These are phyloP conservation scores for Nakazawaea ernobii DNA, from an alignment of 805 yeast species.

Conservation along the genomic window DNA sequence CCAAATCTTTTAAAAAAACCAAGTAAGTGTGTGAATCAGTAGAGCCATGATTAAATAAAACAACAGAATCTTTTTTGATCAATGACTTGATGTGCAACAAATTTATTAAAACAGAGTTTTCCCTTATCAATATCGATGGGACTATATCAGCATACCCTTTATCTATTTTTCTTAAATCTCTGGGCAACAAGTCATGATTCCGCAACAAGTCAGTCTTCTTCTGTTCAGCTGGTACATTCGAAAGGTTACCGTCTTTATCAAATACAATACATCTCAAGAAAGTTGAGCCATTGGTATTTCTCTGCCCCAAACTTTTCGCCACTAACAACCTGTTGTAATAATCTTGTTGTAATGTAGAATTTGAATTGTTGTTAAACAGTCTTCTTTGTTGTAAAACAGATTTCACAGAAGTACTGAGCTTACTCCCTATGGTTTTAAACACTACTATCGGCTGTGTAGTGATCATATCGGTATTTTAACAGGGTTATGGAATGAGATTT, in stretches of 20 bases:
- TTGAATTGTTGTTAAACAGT: constrained; percentile 12
- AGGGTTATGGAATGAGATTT: too few species aligned
- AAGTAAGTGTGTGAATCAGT: constrained; percentile 39
- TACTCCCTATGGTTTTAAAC: not conserved
- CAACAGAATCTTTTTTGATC: constrained; percentile 46
- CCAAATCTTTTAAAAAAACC: constrained; percentile 37
- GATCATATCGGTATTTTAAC: too few species aligned
- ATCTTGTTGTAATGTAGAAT: constrained; percentile 11
- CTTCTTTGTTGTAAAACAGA: not conserved
- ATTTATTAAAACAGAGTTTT: constrained; percentile 40
- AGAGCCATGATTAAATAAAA: constrained; percentile 41
- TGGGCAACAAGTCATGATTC: constrained; percentile 39
- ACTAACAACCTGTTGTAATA: constrained; percentile 12
- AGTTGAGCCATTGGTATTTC: constrained; percentile 5
- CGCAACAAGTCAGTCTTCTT: constrained; percentile 37
- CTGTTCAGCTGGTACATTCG: constrained; percentile 39
- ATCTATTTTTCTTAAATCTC: constrained; percentile 50
- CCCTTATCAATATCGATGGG: constrained; percentile 47
- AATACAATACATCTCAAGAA: constrained; percentile 42
- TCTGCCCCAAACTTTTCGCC: constrained; percentile 21
- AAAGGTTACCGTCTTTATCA: constrained; percentile 36
- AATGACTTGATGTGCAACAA: constrained; percentile 46
- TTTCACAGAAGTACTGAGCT: not conserved
- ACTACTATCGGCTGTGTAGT: too few species aligned
- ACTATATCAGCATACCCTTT: constrained; percentile 44